Conservation (phyloP, 768 basidiomycete genomes). For the Naganishia onofrii region DNA sequence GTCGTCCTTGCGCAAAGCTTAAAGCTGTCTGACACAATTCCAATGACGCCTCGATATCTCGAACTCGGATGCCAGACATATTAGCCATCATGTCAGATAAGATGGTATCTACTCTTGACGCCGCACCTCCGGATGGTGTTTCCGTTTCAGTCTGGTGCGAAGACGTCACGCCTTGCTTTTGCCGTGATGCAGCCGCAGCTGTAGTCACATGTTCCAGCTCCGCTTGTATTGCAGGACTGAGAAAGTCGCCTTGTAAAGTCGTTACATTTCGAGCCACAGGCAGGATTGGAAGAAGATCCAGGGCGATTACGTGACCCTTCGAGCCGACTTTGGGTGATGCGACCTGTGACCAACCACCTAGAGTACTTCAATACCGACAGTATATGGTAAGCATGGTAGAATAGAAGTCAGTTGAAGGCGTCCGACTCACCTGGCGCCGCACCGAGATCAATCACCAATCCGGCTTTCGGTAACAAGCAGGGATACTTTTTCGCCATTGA, state of each 20-base stretch:
- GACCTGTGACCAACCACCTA: conserved; percentile 89
- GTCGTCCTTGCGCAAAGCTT: conserved; percentile 58
- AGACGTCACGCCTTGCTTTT: not conserved
- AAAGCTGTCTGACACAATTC: conserved; percentile 73
- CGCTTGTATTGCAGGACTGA: conserved; percentile 58
- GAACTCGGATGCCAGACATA: conserved; percentile 65
- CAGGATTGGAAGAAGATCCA: conserved; percentile 73
- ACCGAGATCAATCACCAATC: conserved; percentile 75
- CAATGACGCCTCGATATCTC: conserved; percentile 68
- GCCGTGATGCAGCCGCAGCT: conserved; percentile 24
- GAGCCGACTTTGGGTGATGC: conserved; percentile 40
- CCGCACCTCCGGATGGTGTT: not conserved
- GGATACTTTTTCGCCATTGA: conserved; percentile 67
- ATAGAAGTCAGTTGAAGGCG: not conserved
- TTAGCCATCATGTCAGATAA: conserved; percentile 90
- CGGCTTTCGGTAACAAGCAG: conserved; percentile 56
- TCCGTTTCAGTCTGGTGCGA: not conserved
- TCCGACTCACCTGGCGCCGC: conserved; percentile 62
- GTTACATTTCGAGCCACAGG: conserved; percentile 66
- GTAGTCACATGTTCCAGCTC: conserved; percentile 54
- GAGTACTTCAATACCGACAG: conserved; percentile 2
- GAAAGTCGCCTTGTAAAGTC: conserved; percentile 74
- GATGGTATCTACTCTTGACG: conserved; percentile 67
- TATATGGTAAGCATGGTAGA: too few species aligned
- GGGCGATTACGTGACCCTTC: conserved; percentile 62